Conservation (phyloP, 441 rosid species). For the Jatropha multifida region DNA sequence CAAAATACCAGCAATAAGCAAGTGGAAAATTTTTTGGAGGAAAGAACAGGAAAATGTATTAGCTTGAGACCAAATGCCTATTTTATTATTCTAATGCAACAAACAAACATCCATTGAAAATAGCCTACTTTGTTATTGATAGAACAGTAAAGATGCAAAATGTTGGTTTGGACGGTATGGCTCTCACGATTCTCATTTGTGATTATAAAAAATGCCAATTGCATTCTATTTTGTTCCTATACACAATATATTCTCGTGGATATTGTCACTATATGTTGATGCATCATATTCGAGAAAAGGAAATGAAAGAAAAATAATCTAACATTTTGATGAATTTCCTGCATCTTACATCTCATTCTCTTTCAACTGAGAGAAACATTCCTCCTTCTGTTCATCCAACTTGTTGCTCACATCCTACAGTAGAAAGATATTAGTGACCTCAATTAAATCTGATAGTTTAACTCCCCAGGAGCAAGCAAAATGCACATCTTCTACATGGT, state of each 20-base stretch:
- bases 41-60: not conserved
- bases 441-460: conserved; percentile 1
- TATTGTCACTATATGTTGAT: not conserved
- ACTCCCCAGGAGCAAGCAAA: conserved; percentile 1
- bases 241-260: not conserved
- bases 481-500: conserved; percentile 11
- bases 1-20: not conserved
- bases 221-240: not conserved
- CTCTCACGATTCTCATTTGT: not conserved
- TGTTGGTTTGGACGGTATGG: not conserved
- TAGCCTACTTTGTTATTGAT: not conserved
- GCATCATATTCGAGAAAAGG: not conserved
- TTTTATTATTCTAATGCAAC: not conserved
- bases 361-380: conserved; percentile 71
- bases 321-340: conserved; percentile 18
- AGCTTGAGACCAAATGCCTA: not conserved
- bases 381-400: conserved; percentile 91
- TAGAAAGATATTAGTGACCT: conserved; percentile 21
- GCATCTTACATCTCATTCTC: conserved; percentile 88
- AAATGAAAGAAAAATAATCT: not conserved
- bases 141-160: not conserved
- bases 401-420: conserved; percentile 78
- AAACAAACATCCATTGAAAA: not conserved
- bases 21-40: not conserved
- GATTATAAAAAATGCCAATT: not conserved